Evolutionary conservation across 345 rosid genomes (phyloP).

Genomic region (Raphanus sativus): DNA sequence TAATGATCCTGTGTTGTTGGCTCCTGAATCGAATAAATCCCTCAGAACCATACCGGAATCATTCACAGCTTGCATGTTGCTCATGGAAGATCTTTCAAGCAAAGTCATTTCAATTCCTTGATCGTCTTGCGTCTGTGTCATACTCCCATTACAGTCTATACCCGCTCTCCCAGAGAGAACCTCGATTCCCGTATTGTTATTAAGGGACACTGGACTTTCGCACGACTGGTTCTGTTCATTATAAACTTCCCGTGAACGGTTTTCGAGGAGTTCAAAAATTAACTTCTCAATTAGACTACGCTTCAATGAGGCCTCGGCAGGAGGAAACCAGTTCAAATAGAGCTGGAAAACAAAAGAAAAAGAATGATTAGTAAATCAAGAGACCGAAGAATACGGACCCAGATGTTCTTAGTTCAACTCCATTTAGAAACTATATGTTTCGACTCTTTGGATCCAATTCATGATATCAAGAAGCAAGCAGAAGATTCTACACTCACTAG

Average conservation of each 20-base stretch:
- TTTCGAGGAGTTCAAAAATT: constrained; percentile 67
- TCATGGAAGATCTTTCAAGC: constrained; percentile 59
- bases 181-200: constrained; percentile 41
- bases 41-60: constrained; percentile 82
- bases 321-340: constrained; percentile 79
- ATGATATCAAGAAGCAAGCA: constrained; percentile 9
- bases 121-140: constrained; percentile 45
- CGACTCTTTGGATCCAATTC: constrained; percentile 1
- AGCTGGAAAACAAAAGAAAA: constrained; percentile 51
- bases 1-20: constrained; percentile 60
- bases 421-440: background rate
- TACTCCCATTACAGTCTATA: constrained; percentile 45
- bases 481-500: background rate
- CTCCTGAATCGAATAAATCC: constrained; percentile 74
- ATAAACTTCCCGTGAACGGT: constrained; percentile 44
- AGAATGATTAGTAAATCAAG: constrained; percentile 20
- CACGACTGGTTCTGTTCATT: constrained; percentile 45
- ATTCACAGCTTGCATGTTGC: constrained; percentile 53
- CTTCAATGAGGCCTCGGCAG: constrained; percentile 88
- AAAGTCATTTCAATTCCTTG: constrained; percentile 76
- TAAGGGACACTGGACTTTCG: constrained; percentile 33
- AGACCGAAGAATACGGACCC: constrained; percentile 11
- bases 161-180: constrained; percentile 45
- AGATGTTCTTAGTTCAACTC: background rate
- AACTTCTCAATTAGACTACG: constrained; percentile 82